Percentiles rank a stretch among this genome's conserved stretches.
Conservation (phyloP, 257 asterid genomes). For the Penstemon davidsonii region DNA sequence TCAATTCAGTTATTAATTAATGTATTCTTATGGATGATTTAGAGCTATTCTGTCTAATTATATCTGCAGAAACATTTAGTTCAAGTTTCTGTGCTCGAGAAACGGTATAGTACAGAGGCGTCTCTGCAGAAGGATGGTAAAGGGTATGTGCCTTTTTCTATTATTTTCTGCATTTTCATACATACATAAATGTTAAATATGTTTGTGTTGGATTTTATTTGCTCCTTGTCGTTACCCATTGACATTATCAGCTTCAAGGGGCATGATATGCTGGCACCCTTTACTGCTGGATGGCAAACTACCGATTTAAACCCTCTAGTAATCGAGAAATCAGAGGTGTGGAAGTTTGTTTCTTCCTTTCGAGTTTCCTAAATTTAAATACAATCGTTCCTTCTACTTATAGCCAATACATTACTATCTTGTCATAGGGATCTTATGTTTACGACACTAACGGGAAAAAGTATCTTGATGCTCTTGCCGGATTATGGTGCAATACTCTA, state of each 20-base stretch:
- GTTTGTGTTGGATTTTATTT: not conserved
- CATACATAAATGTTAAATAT: no score
- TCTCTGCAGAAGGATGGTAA: conserved; percentile 46
- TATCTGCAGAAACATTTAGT: conserved; percentile 36
- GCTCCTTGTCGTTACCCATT: not conserved
- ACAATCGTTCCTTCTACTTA: not conserved
- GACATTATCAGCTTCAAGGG: conserved; percentile 63
- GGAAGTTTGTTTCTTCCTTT: not conserved
- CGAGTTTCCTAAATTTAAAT: not conserved
- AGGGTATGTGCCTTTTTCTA: conserved; percentile 40
- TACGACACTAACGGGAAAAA: conserved; percentile 74
- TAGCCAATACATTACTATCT: conserved; percentile 12
- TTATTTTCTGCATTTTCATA: not conserved
- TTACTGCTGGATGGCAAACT: conserved; percentile 93
- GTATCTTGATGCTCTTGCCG: conserved; percentile 93
- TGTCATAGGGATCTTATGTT: conserved; percentile 77
- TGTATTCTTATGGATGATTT: conserved; percentile 6
- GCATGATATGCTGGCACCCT: conserved; percentile 96
- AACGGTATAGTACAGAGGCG: conserved; percentile 48
- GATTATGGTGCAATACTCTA: conserved; percentile 92
- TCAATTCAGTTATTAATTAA: not conserved
- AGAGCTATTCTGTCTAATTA: conserved; percentile 33
- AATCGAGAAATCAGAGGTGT: conserved; percentile 89
- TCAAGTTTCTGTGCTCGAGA: conserved; percentile 31
- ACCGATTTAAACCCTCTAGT: conserved; percentile 73